Evolutionary conservation across 441 rosid genomes (phyloP).

Genomic region (Populus trichocarpa): DNA sequence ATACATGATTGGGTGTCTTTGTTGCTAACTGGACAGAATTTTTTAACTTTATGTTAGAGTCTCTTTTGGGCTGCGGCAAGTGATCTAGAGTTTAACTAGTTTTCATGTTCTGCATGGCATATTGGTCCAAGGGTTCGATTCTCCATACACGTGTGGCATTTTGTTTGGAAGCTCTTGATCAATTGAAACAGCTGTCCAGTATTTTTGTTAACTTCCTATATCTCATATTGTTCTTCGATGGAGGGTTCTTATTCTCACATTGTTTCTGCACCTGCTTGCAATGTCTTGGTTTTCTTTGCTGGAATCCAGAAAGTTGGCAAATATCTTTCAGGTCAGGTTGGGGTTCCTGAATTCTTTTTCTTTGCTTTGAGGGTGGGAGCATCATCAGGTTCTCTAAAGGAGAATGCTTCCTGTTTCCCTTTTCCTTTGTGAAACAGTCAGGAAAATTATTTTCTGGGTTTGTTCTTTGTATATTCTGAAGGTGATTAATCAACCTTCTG

Average conservation of each 20-base stretch:
- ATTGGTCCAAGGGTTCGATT: slow-evolving; percentile 33
- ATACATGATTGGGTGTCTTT: slow-evolving; percentile 45
- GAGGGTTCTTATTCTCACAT: slow-evolving; percentile 13
- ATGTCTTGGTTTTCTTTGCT: slow-evolving; percentile 1
- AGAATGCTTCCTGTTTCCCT: slow-evolving; percentile 1
- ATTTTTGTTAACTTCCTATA: background rate
- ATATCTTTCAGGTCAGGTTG: slow-evolving; percentile 6
- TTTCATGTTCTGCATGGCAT: slow-evolving; percentile 24
- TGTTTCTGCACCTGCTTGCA: slow-evolving; percentile 5
- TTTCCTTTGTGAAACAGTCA: background rate
- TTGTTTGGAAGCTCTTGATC: slow-evolving; percentile 32
- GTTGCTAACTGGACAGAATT: slow-evolving; percentile 40
- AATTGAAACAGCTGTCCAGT: slow-evolving; percentile 23
- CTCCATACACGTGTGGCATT: slow-evolving; percentile 13
- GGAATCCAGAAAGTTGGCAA: slow-evolving; percentile 14
- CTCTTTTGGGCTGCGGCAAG: slow-evolving; percentile 34
- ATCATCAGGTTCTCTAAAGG: background rate
- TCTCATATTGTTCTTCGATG: slow-evolving; percentile 4
- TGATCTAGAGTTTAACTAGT: slow-evolving; percentile 24
- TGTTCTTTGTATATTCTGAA: background rate
- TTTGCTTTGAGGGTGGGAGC: background rate
- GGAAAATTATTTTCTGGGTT: background rate
- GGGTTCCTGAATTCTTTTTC: slow-evolving; percentile 6
- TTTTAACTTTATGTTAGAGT: slow-evolving; percentile 24
- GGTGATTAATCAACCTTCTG: background rate